phyloP scores from a whole-genome alignment of 1,284 basidiomycete species.

The Singerocomus inundabilis region DNA sequence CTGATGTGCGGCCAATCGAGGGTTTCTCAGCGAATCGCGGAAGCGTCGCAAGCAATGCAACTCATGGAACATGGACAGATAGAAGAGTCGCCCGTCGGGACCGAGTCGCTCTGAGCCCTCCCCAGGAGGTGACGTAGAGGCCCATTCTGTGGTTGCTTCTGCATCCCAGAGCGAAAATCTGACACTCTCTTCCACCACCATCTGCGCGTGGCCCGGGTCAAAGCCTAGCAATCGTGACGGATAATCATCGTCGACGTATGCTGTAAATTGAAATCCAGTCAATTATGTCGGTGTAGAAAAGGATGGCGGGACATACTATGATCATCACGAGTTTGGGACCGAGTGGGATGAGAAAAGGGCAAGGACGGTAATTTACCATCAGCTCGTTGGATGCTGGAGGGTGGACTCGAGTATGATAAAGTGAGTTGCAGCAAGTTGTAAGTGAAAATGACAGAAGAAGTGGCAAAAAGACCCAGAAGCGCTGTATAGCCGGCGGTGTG shows the following conservation, averaged over 20 bases:
- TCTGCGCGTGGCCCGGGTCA: neutral
- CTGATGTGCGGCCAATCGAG: neutral
- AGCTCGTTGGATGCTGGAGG: neutral
- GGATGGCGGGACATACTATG: too few relatives aligned
- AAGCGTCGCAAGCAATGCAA: slow-evolving; percentile 2
- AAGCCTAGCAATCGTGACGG: neutral
- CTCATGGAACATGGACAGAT: slow-evolving; percentile 1
- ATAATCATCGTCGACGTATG: slow-evolving; percentile 1
- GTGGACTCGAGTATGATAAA: neutral
- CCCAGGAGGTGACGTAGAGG: neutral
- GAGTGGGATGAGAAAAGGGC: neutral
- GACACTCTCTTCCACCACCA: slow-evolving; percentile 1
- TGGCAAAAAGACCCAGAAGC: neutral
- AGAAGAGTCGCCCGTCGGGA: neutral
- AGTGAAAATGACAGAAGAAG: neutral
- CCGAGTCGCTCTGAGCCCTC: slow-evolving; percentile 1
- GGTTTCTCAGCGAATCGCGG: neutral
- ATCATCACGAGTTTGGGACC: neutral
- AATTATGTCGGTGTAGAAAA: too few relatives aligned
- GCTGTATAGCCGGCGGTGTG: neutral
- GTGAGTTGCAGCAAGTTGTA: neutral
- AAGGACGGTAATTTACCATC: neutral
- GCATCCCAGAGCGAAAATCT: neutral
- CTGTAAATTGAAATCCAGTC: too few relatives aligned
- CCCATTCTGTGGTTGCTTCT: neutral